Percentiles rank a stretch among this genome's conserved stretches.
Evolutionary conservation across 2,329 filamentous ascomycete genomes (phyloP).

Genomic region (Pseudogymnoascus verrucosus): DNA sequence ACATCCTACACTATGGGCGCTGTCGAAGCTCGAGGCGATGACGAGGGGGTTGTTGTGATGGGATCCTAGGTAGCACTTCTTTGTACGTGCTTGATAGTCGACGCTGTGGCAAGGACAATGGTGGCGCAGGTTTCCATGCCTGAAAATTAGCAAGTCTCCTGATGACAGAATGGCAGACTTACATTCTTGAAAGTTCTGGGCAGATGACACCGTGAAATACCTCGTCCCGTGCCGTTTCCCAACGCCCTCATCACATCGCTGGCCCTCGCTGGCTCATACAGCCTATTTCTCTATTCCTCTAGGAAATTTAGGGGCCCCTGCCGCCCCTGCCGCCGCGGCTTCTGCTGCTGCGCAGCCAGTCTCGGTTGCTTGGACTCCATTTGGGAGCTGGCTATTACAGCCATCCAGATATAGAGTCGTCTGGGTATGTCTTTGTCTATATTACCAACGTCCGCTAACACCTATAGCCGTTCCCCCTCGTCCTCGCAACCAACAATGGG

Average conservation of each 20-base stretch:
- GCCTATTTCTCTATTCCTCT: not conserved
- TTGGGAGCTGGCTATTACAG: not conserved
- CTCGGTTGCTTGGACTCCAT: not conserved
- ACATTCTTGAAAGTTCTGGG: not conserved
- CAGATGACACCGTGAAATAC: not conserved
- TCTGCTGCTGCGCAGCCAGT: not conserved
- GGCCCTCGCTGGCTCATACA: not conserved
- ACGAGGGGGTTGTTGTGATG: slow-evolving; percentile 13
- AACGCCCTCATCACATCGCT: not conserved
- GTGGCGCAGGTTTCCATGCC: slow-evolving; percentile 13
- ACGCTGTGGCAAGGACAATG: slow-evolving; percentile 13
- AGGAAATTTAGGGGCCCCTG: not conserved
- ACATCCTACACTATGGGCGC: slow-evolving; percentile 13
- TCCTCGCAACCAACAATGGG: not conserved
- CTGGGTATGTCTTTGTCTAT: not conserved
- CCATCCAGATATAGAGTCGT: not conserved
- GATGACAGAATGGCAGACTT: slow-evolving; percentile 10
- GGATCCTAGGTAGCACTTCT: slow-evolving; percentile 13
- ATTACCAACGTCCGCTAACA: not conserved
- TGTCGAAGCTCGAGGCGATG: slow-evolving; percentile 11
- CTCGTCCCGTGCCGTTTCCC: slow-evolving; percentile 11
- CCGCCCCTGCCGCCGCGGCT: not conserved
- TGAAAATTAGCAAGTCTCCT: slow-evolving; percentile 12
- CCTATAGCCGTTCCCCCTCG: not conserved
- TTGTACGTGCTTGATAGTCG: slow-evolving; percentile 13